phyloP scores from a whole-genome alignment of 352 stramenopile species.

The Thalassiosira sp. region DNA sequence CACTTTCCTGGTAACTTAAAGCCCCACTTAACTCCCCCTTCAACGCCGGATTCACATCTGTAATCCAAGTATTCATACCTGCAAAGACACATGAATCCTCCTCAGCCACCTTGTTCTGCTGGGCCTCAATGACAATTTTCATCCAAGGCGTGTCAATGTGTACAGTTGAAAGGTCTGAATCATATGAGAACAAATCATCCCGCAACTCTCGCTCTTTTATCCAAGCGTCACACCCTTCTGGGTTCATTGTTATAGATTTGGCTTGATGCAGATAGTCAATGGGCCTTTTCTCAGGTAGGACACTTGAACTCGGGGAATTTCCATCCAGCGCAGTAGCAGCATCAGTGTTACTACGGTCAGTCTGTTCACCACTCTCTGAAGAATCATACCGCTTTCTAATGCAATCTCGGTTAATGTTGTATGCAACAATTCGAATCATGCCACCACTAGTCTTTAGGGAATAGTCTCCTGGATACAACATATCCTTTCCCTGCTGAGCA shows the following conservation, averaged over 20 bases:
- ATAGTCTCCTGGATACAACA: constrained; percentile 10
- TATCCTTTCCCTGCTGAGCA: not conserved
- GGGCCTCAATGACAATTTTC: constrained; percentile 7
- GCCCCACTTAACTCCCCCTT: not conserved
- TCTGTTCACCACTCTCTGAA: not conserved
- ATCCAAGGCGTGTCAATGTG: constrained; percentile 12
- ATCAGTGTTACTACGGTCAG: not conserved
- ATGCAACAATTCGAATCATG: constrained; percentile 9
- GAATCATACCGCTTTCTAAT: not conserved
- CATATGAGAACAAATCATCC: not conserved
- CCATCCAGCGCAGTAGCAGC: not conserved
- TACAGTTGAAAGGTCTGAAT: constrained; percentile 6
- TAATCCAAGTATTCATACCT: constrained; percentile 14
- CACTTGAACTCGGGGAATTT: too few species aligned
- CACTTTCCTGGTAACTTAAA: not conserved
- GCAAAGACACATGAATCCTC: not conserved
- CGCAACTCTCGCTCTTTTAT: constrained; percentile 1
- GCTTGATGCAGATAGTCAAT: constrained; percentile 14
- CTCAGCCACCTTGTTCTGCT: constrained; percentile 10
- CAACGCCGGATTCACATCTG: constrained; percentile 3
- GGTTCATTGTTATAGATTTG: constrained; percentile 5
- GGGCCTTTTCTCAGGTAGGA: too few species aligned
- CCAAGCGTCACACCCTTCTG: not conserved
- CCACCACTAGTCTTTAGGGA: constrained; percentile 4
- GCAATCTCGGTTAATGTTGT: constrained; percentile 9